Evolutionary conservation across 2,329 filamentous ascomycete genomes (phyloP).

Genomic region (Pestalotiopsis sp.): DNA sequence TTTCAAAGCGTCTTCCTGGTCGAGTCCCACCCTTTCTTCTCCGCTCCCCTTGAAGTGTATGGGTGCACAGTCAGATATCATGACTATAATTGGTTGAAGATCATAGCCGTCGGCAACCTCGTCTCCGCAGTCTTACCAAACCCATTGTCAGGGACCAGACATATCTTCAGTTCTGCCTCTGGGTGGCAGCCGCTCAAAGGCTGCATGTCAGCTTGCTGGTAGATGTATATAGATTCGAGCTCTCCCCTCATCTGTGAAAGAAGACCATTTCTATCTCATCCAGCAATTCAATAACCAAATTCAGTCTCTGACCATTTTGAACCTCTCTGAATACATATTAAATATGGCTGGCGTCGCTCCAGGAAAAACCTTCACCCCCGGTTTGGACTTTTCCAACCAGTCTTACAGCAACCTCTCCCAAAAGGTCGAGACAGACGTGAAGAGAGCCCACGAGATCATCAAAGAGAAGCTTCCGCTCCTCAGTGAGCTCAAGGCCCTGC

Average conservation of each 20-base stretch:
- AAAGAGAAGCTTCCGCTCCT: conserved; percentile 24
- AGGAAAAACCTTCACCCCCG: conserved; percentile 22
- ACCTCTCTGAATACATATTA: background rate
- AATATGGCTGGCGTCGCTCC: conserved; percentile 25
- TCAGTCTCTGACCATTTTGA: background rate
- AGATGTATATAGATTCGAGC: background rate
- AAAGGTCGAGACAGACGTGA: conserved; percentile 19
- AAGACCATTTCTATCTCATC: background rate
- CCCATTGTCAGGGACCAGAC: background rate
- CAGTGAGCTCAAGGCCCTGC: conserved; percentile 23
- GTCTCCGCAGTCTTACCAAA: background rate
- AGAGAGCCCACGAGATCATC: conserved; percentile 22
- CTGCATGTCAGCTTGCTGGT: background rate
- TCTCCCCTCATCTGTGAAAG: background rate
- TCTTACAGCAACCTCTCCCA: conserved; percentile 19
- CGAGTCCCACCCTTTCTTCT: background rate
- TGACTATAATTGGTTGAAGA: background rate
- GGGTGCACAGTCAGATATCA: background rate
- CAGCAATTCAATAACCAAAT: background rate
- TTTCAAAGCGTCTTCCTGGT: background rate
- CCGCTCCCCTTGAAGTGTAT: background rate
- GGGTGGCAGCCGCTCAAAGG: background rate
- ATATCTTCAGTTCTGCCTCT: background rate
- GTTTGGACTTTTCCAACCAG: conserved; percentile 23
- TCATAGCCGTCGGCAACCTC: background rate